These are phyloP conservation scores for Leccinum subrobustum DNA, from an alignment of 1,284 basidiomycete genomes.

Conservation along the genomic window DNA sequence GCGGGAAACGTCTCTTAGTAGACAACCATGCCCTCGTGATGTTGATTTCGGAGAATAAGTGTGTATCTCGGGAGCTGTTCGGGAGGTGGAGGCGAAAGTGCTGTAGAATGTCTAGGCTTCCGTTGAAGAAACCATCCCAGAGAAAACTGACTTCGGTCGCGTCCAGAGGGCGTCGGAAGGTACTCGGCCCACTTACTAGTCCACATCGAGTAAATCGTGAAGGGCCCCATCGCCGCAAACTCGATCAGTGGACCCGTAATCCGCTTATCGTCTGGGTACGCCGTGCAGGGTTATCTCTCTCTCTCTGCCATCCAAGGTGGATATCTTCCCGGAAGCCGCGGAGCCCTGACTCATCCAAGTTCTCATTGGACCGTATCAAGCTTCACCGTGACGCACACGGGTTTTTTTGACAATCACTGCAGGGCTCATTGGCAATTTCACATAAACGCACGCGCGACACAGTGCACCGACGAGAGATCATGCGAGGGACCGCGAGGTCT, in stretches of 20 bases:
- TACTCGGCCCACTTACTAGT: not conserved
- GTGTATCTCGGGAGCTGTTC: constrained; percentile 9
- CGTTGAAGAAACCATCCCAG: constrained; percentile 17
- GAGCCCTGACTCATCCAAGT: not conserved
- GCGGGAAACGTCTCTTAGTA: constrained; percentile 21
- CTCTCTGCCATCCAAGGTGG: not conserved
- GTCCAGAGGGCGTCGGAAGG: constrained; percentile 21
- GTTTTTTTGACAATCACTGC: too few relatives aligned
- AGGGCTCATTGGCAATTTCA: not conserved
- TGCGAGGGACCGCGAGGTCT: not conserved
- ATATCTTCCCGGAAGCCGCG: not conserved
- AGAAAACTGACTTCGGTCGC: constrained; percentile 10
- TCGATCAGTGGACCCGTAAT: not conserved
- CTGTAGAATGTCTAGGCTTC: constrained; percentile 17
- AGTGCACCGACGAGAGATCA: too few relatives aligned
- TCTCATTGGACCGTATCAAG: not conserved
- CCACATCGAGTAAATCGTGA: not conserved
- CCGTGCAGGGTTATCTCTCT: not conserved
- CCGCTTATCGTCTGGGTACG: not conserved
- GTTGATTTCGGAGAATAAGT: constrained; percentile 16
- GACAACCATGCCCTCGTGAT: constrained; percentile 20
- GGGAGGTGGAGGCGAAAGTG: constrained; percentile 12
- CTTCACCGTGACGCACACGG: not conserved
- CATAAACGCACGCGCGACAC: not conserved
- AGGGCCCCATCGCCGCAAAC: not conserved